Conservation (phyloP, 2,329 filamentous ascomycete genomes). For the Didymella pinodella region DNA sequence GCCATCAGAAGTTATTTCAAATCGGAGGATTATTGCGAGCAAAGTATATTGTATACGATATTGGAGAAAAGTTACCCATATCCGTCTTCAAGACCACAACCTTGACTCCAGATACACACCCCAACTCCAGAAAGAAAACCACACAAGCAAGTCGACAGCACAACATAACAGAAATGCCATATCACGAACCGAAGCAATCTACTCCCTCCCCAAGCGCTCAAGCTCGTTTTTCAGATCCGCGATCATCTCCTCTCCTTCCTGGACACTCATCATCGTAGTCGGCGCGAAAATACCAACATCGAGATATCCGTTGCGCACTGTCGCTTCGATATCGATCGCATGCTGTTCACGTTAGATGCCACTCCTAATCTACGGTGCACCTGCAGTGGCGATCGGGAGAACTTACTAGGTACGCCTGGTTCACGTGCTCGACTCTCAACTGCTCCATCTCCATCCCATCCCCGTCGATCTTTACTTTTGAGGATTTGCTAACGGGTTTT, state of each 20-base stretch:
- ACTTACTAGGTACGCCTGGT: constrained; percentile 52
- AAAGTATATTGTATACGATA: neutral
- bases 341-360: constrained; percentile 50
- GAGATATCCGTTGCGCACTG: constrained; percentile 57
- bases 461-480: constrained; percentile 3
- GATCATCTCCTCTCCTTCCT: constrained; percentile 39
- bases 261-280: constrained; percentile 52
- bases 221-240: neutral
- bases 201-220: neutral
- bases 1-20: no score
- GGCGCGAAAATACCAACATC: constrained; percentile 63
- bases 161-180: neutral
- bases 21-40: neutral
- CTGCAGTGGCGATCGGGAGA: no score
- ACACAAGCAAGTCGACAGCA: neutral
- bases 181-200: neutral
- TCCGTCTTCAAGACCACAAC: neutral
- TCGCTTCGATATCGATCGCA: constrained; percentile 64
- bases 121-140: neutral
- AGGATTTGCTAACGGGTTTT: constrained; percentile 30
- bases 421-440: constrained; percentile 35
- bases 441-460: constrained; percentile 26
- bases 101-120: neutral
- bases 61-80: neutral
- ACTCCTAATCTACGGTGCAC: no score